phyloP scores from a whole-genome alignment of 2,329 filamentous ascomycete genomes.

The Aspergillus alliaceus region DNA sequence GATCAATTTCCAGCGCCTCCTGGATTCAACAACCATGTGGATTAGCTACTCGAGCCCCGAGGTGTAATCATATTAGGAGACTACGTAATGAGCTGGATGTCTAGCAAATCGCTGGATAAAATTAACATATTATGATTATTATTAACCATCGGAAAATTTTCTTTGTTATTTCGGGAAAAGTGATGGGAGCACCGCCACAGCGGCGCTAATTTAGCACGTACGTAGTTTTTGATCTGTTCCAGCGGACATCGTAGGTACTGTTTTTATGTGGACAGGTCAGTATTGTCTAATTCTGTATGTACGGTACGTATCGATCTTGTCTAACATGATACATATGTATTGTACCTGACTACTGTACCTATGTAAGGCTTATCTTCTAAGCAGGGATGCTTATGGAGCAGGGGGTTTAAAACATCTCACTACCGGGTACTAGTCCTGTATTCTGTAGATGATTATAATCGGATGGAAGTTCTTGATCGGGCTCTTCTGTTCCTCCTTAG shows the following conservation, averaged over 20 bases:
- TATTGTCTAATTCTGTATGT: too few species aligned
- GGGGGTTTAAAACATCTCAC: too few species aligned
- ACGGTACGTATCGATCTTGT: neutral
- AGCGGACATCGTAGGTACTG: neutral
- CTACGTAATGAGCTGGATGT: too few species aligned
- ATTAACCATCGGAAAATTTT: neutral
- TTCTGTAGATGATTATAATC: neutral
- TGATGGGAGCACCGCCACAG: constrained; percentile 1
- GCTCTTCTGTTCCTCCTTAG: too few species aligned
- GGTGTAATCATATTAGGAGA: neutral
- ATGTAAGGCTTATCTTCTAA: neutral
- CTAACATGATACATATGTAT: neutral
- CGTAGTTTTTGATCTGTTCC: neutral
- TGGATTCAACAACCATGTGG: neutral
- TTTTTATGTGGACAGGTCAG: too few species aligned
- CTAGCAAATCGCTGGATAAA: too few species aligned
- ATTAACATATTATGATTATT: too few species aligned
- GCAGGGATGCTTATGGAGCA: neutral
- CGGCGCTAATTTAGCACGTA: neutral
- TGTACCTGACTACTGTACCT: neutral
- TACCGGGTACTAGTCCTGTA: too few species aligned
- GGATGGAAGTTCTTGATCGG: too few species aligned
- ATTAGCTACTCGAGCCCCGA: neutral
- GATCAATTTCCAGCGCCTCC: neutral
- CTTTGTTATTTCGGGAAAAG: neutral